Percentiles rank a stretch among this genome's conserved stretches.
These are phyloP conservation scores for Corymbia citriodora DNA, from an alignment of 441 rosid genomes.

Conservation along the genomic window DNA sequence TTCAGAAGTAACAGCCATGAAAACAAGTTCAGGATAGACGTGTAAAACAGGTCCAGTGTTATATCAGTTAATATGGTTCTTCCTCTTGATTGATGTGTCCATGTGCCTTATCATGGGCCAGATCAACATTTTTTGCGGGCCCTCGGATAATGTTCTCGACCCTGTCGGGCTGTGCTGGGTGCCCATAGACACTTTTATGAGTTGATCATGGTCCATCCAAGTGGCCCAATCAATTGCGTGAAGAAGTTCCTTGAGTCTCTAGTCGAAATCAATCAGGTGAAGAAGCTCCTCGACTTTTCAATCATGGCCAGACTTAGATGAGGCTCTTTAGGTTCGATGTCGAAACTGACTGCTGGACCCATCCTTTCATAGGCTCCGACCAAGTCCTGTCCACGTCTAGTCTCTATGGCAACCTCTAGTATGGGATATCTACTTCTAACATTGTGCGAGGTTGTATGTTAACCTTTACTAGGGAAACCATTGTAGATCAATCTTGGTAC, in stretches of 20 bases:
- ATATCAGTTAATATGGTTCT: neutral
- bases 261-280: neutral
- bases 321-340: neutral
- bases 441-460: neutral
- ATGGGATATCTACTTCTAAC: neutral
- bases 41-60: neutral
- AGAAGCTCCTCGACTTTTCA: neutral
- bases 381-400: neutral
- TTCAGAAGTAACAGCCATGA: neutral
- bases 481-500: neutral
- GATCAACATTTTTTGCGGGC: neutral
- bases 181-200: neutral
- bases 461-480: neutral
- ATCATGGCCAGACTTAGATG: neutral
- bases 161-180: neutral
- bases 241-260: neutral
- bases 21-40: neutral
- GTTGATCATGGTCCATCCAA: neutral
- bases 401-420: neutral
- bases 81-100: neutral
- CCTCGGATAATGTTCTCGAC: neutral
- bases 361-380: neutral
- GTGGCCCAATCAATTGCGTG: neutral
- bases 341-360: fast-evolving
- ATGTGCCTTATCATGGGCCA: neutral